Conservation (phyloP, 2,329 filamentous ascomycete species). For the Aspergillus quadricinctus region DNA sequence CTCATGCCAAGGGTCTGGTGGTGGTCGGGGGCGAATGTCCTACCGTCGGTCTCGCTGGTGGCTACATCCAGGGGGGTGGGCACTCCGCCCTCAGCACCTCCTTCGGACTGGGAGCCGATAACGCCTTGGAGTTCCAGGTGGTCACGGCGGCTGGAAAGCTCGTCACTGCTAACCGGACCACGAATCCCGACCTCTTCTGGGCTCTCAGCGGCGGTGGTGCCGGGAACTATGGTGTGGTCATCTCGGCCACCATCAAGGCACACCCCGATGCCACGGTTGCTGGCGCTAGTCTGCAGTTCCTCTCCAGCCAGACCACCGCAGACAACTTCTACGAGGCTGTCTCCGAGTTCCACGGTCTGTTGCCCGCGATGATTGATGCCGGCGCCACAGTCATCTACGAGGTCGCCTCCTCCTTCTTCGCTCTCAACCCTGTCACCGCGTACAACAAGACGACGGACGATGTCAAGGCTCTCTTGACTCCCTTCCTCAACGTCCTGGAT, state of each 20-base stretch:
- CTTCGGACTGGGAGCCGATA: conserved; percentile 58
- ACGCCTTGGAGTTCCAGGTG: conserved; percentile 53
- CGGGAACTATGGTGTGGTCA: conserved; percentile 56
- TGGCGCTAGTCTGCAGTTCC: conserved; percentile 45
- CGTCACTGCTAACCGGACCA: conserved; percentile 44
- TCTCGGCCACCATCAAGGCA: conserved; percentile 52
- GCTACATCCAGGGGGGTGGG: conserved; percentile 59
- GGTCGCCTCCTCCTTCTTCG: conserved; percentile 48
- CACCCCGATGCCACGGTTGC: conserved; percentile 43
- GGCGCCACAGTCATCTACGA: conserved; percentile 50
- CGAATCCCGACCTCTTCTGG: conserved; percentile 59
- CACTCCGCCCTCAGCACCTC: conserved; percentile 51
- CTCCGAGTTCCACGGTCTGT: conserved; percentile 45
- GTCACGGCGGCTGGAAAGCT: conserved; percentile 49
- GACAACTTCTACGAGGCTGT: conserved; percentile 52
- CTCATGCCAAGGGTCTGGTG: conserved; percentile 44
- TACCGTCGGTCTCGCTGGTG: conserved; percentile 57
- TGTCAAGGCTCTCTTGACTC: conserved; percentile 43
- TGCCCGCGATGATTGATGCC: conserved; percentile 49
- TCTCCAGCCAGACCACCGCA: conserved; percentile 26
- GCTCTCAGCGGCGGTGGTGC: conserved; percentile 58
- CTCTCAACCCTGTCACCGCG: conserved; percentile 45
- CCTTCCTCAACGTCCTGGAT: conserved; percentile 42
- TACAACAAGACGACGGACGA: conserved; percentile 45
- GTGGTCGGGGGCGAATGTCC: conserved; percentile 54